These are phyloP conservation scores for Malus sylvestris DNA, from an alignment of 306 rosid genomes.

Conservation along the genomic window DNA sequence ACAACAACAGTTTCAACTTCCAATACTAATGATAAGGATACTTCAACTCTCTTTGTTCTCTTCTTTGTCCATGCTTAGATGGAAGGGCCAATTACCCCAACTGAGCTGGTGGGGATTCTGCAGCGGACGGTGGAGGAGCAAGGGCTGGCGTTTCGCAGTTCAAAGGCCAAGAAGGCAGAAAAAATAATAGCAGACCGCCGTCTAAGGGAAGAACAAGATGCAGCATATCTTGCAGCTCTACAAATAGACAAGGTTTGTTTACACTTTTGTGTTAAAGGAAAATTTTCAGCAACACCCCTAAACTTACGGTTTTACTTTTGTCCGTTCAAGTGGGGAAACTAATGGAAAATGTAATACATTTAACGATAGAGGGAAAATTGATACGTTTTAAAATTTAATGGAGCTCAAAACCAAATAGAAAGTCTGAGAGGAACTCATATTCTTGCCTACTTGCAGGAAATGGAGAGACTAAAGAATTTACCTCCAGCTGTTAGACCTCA, in stretches of 20 bases:
- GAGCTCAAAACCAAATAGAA: background rate
- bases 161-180: slow-evolving; percentile 39
- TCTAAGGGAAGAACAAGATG: slow-evolving; percentile 77
- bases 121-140: slow-evolving; percentile 82
- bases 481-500: slow-evolving; percentile 25
- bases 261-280: background rate
- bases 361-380: background rate
- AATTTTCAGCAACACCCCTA: background rate
- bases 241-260: slow-evolving; percentile 47
- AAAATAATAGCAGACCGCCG: slow-evolving; percentile 54
- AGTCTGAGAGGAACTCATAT: background rate
- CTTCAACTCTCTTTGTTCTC: background rate
- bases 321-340: background rate
- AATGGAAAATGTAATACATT: background rate
- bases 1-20: background rate
- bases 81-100: slow-evolving; percentile 72
- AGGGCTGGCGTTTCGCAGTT: slow-evolving; percentile 64
- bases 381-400: background rate
- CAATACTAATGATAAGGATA: background rate
- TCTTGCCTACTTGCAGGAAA: slow-evolving; percentile 37
- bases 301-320: background rate
- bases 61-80: slow-evolving; percentile 31
- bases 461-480: slow-evolving; percentile 30
- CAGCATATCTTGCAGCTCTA: slow-evolving; percentile 65
- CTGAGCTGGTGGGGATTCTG: slow-evolving; percentile 73